These are phyloP conservation scores for Inga laurina DNA, from an alignment of 306 rosid genomes.

Conservation along the genomic window DNA sequence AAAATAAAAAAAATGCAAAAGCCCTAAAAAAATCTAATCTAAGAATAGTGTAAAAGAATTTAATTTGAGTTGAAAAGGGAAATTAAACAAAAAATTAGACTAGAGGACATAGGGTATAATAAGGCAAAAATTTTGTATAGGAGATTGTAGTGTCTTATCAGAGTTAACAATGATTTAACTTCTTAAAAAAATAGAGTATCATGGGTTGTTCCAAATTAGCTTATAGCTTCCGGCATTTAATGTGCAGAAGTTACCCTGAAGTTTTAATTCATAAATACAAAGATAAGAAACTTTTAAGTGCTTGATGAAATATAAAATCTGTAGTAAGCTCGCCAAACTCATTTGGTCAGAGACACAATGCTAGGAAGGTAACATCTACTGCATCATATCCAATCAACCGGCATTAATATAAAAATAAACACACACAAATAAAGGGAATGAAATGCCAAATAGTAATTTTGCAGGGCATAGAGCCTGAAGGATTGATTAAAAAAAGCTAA, in stretches of 20 bases:
- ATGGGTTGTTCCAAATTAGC: constrained; percentile 90
- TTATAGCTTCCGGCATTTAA: constrained; percentile 80
- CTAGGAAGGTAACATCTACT: constrained; percentile 83
- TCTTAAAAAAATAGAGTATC: constrained; percentile 84
- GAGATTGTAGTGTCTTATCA: constrained; percentile 16
- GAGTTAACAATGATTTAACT: constrained; percentile 48
- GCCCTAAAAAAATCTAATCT: background rate
- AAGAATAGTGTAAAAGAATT: no score
- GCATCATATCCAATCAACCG: constrained; percentile 38
- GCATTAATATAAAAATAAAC: constrained; percentile 21
- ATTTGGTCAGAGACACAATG: constrained; percentile 89
- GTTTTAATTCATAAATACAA: constrained; percentile 21
- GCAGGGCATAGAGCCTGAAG: background rate
- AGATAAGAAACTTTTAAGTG: constrained; percentile 25
- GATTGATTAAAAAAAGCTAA: no score
- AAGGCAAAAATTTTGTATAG: background rate
- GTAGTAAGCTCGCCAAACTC: constrained; percentile 44
- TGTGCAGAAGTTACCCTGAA: constrained; percentile 94
- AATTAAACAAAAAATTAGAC: no score
- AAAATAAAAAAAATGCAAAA: no score
- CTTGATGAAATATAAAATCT: constrained; percentile 12
- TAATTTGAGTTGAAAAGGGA: background rate
- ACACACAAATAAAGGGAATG: background rate
- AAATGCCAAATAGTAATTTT: background rate
- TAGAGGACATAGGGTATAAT: no score